phyloP scores from a whole-genome alignment of 345 rosid species.

The Brassica nigra region DNA sequence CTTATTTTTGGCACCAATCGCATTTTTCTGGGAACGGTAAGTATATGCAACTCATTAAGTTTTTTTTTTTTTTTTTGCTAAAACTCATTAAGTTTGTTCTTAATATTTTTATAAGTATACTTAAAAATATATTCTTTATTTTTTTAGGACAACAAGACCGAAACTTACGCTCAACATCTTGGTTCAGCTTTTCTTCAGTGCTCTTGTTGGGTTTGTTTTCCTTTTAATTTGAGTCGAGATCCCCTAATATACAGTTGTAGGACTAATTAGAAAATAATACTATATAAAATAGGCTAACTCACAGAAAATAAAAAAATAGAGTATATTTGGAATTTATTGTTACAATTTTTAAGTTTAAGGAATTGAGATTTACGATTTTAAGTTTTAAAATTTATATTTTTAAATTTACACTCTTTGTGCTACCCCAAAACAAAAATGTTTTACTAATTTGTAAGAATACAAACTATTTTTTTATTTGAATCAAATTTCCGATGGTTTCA shows the following conservation, averaged over 20 bases:
- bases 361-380: background rate
- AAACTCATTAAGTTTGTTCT: background rate
- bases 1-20: constrained; percentile 54
- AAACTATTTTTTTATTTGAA: background rate
- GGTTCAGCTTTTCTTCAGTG: constrained; percentile 67
- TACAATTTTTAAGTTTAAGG: background rate
- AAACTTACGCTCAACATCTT: constrained; percentile 58
- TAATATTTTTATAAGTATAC: background rate
- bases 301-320: background rate
- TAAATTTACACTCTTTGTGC: too few species aligned
- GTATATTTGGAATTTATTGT: background rate
- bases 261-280: background rate
- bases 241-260: background rate
- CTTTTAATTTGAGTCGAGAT: background rate
- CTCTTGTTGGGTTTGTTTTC: constrained; percentile 61
- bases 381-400: too few species aligned
- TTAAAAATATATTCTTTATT: background rate
- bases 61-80: background rate
- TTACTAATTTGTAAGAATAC: background rate
- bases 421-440: too few species aligned
- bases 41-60: constrained; percentile 1
- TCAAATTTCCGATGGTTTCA: background rate
- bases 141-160: constrained; percentile 61
- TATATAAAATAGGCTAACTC: background rate
- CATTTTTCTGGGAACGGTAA: constrained; percentile 61